Evolutionary conservation across 331 rosid genomes (phyloP), one percentile per base, ranked within the genome.

Genomic region (Acacia concinna): DNA sequence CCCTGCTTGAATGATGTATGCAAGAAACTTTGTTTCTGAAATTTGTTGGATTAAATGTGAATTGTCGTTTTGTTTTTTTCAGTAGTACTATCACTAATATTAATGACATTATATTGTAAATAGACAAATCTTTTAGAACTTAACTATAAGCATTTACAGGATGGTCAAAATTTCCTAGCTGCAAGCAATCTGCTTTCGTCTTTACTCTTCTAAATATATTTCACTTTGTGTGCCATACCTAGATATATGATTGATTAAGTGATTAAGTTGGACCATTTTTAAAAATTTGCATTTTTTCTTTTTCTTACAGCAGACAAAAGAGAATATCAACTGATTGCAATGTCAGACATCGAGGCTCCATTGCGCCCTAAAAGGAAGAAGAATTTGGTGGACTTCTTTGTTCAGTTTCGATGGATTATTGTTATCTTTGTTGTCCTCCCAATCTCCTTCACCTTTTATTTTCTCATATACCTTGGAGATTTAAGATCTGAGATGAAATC

Each of bases 351-450:
- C n/a, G 84, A 84, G 68, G 82, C 89, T 40, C 99, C 99, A 4
- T 73, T 93, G 82, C 97, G 96, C 41, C 97, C 97, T 0, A 95
- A 93, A 93, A 91, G 99, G 91, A 95, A 91, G 93, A 91, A 88
- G 88, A 2, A 82, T 30, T 80, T 92, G 91, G 99, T 95, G 86
- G 99, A 95, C 84, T 93, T 88, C n/a, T 86, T 95, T 34, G 96
- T 95, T 56, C 62, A 90, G 62, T 90, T 95, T 70, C 86, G 98
- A 76, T 95, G 99, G 99, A 93, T 95, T 52, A 4, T 93, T 21
- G 99, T 95, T 64, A 90, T 95, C 80, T 95, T 95, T 78, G 91
- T 95, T 68, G 99, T 95, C 30, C 98, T 95, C 64, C 98, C 99
- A 11, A 84, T 95, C 78, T 95, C 99, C 80, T 95, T 84, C 88